Percentiles rank a stretch among this genome's conserved stretches.
phyloP scores from a whole-genome alignment of 768 basidiomycete genomes.

The Tulasnella sp. region DNA sequence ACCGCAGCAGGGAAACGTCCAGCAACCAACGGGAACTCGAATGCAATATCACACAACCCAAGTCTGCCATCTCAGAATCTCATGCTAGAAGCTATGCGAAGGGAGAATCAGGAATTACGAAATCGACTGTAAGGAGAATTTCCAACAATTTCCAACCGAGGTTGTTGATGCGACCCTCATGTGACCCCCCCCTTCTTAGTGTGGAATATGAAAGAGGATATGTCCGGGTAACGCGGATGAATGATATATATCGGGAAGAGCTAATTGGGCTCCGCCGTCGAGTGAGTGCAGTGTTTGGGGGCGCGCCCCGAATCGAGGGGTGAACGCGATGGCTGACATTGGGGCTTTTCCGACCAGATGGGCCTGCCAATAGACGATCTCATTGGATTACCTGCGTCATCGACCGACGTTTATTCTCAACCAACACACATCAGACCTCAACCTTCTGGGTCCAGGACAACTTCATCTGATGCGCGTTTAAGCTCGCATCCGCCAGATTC shows the following conservation, averaged over 20 bases:
- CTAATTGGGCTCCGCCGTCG: slow-evolving; percentile 69
- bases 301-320: not conserved
- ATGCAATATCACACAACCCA: slow-evolving; percentile 35
- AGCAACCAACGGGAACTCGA: slow-evolving; percentile 2
- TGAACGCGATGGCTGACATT: slow-evolving; percentile 14
- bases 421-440: slow-evolving; percentile 56
- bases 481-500: not conserved
- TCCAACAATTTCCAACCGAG: not conserved
- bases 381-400: slow-evolving; percentile 54
- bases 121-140: slow-evolving; percentile 42
- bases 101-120: slow-evolving; percentile 75
- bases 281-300: slow-evolving; percentile 45
- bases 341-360: slow-evolving; percentile 42
- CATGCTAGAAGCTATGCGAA: slow-evolving; percentile 68
- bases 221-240: slow-evolving; percentile 65
- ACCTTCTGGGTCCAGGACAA: slow-evolving; percentile 48
- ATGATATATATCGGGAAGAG: slow-evolving; percentile 82
- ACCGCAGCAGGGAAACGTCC: slow-evolving; percentile 22
- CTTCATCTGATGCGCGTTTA: slow-evolving; percentile 33
- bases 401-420: slow-evolving; percentile 65
- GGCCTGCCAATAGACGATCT: slow-evolving; percentile 75
- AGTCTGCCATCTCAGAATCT: slow-evolving; percentile 45
- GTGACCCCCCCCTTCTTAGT: slow-evolving; percentile 15
- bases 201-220: slow-evolving; percentile 75
- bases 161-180: not conserved